These are phyloP conservation scores for Mallotus japonicus DNA, from an alignment of 441 rosid species.

Conservation along the genomic window DNA sequence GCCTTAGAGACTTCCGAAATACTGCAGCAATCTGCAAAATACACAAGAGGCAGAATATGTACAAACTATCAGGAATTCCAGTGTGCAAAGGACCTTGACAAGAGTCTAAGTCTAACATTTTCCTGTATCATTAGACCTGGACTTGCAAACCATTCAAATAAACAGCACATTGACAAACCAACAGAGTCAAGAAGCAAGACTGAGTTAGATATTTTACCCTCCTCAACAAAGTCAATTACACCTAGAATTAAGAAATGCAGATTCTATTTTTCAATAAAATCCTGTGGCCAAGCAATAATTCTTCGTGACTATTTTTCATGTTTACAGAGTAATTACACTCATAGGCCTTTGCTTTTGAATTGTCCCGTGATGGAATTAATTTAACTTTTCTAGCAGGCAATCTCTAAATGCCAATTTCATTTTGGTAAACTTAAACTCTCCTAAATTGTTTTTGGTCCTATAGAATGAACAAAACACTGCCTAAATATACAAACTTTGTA, in stretches of 20 bases:
- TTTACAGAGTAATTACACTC: neutral
- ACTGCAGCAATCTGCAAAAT: constrained; percentile 87
- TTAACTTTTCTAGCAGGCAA: neutral
- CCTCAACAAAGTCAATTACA: neutral
- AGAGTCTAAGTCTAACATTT: neutral
- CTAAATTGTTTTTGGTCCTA: neutral
- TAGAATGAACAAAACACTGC: neutral
- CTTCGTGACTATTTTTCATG: neutral
- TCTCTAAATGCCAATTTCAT: neutral
- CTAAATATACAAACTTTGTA: constrained; percentile 1
- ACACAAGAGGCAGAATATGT: neutral
- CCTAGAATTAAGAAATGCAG: neutral
- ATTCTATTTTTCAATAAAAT: neutral
- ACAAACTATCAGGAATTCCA: constrained; percentile 8
- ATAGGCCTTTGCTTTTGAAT: neutral
- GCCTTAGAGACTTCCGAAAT: constrained; percentile 87
- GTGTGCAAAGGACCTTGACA: neutral
- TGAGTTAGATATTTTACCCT: neutral
- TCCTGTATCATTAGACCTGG: neutral
- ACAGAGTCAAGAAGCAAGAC: neutral
- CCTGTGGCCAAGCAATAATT: neutral
- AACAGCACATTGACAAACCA: neutral
- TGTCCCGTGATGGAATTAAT: neutral
- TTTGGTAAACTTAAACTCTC: neutral
- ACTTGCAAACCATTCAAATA: constrained; percentile 7